These are phyloP conservation scores for Endotrypanum monterogeii DNA, from an alignment of 208 protist species.

Conservation along the genomic window DNA sequence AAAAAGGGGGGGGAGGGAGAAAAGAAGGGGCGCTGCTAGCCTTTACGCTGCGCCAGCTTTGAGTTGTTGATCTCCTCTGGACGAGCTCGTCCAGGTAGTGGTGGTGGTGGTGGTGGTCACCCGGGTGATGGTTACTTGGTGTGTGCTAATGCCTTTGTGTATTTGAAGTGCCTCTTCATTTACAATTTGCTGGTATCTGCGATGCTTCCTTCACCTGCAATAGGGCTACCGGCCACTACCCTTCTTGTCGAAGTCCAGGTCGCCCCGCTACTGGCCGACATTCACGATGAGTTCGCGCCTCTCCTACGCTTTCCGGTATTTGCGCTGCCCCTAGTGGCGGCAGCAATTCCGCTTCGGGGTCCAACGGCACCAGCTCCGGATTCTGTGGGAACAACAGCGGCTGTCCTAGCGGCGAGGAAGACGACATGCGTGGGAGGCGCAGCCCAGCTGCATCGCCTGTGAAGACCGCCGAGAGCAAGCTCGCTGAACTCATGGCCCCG, in stretches of 20 bases:
- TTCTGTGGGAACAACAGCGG: conserved; percentile 7
- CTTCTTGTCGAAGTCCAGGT: conserved; percentile 29
- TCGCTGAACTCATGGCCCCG: conserved; percentile 32
- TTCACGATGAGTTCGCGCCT: conserved; percentile 34
- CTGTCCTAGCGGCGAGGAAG: conserved; percentile 24
- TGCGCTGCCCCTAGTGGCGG: background rate
- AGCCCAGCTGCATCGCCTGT: conserved; percentile 24
- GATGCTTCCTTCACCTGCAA: conserved; percentile 13
- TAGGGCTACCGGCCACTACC: conserved; percentile 22
- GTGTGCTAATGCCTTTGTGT: background rate
- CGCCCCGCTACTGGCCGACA: conserved; percentile 28
- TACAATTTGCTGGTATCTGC: background rate
- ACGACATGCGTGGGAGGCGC: conserved; percentile 16
- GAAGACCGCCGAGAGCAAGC: conserved; percentile 16
- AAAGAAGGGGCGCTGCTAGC: background rate
- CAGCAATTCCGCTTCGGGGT: conserved; percentile 2
- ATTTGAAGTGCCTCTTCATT: background rate
- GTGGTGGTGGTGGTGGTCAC: background rate
- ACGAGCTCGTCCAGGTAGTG: too few relatives aligned
- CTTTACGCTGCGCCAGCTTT: background rate
- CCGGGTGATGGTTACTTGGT: background rate
- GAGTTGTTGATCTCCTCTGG: background rate
- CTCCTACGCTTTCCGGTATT: conserved; percentile 36
- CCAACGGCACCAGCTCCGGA: conserved; percentile 10
- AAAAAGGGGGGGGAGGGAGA: too few relatives aligned